Evolutionary conservation across 305 asterid species (phyloP).

Genomic region (Andrographis paniculata): DNA sequence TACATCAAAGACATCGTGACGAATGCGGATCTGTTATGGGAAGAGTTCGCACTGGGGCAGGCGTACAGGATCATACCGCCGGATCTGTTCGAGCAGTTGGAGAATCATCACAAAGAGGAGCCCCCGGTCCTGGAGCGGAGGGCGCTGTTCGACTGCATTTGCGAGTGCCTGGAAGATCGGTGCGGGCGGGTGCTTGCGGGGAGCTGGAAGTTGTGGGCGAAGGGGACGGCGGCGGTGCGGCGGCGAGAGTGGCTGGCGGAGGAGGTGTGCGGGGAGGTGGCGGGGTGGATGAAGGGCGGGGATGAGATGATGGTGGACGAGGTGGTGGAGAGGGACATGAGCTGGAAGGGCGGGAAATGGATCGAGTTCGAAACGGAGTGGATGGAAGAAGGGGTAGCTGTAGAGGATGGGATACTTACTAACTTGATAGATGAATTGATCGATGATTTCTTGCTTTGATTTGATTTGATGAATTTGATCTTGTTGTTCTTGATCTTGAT

Average conservation of each 20-base stretch:
- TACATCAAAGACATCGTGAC: constrained; percentile 47
- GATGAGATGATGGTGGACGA: constrained; percentile 88
- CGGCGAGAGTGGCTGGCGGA: constrained; percentile 55
- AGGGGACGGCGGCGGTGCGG: constrained; percentile 30
- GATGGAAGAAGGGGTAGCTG: constrained; percentile 76
- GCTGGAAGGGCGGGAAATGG: constrained; percentile 78
- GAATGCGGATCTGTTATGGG: constrained; percentile 32
- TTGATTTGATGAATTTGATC: constrained; percentile 4
- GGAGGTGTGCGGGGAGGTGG: constrained; percentile 70
- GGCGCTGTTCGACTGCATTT: constrained; percentile 58
- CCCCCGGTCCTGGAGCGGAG: constrained; percentile 37
- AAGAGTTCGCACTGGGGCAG: constrained; percentile 59
- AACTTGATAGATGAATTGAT: constrained; percentile 65
- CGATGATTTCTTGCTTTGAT: constrained; percentile 40
- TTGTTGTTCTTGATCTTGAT: constrained; percentile 1
- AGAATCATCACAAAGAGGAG: constrained; percentile 43
- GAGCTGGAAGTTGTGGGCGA: constrained; percentile 48
- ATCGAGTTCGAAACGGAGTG: constrained; percentile 59
- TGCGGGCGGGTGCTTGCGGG: constrained; percentile 32
- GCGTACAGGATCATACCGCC: constrained; percentile 46
- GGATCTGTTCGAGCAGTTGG: constrained; percentile 48
- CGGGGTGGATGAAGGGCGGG: constrained; percentile 44
- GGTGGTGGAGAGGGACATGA: constrained; percentile 89
- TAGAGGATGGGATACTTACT: constrained; percentile 59
- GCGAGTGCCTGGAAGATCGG: constrained; percentile 50